Evolutionary conservation across 2,329 filamentous ascomycete species (phyloP), one percentile per base, ranked within the genome.

Genomic region (Metarhizium guizhouense): DNA sequence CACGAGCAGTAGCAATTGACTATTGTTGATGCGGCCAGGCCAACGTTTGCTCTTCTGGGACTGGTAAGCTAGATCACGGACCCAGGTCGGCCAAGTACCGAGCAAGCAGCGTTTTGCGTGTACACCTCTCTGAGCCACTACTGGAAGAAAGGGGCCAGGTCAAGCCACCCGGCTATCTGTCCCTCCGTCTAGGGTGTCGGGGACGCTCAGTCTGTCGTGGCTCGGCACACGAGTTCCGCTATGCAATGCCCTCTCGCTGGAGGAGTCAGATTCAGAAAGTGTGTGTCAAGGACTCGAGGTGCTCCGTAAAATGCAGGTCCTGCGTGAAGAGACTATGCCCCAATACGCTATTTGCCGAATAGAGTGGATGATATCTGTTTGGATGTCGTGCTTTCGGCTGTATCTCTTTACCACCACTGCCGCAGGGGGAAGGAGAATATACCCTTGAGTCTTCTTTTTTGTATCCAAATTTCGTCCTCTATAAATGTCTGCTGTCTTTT

Each of bases 61-160:
- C 18, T 18, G 20, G 51, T 8, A 7, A 48, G 20, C 29, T 48
- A 32, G 52, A 53, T 47, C 30, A 30, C 43, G 25, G 32, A 34
- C 32, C 32, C 29, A 47, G 43, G 40, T 53, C 52, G 52, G 52
- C 25, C 52, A 47, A 48, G 14, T 47, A 32, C 52, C 52, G 52
- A 43, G 18, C 20, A 38, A 11, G 30, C n/a, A 25, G n/a, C 14
- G 43, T 20, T 47, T 29, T 47, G 43, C 10, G n/a, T 25, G 43
- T 47, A 8, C n/a, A 10, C 20, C 20, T 47, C 43, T 11, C 20
- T 6, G 6, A 14, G 6, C 14, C 40, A 16, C 14, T 25, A 14
- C 18, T 43, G 40, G 3, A 43, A n/a, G 10, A 43, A 20, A 45
- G 16, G n/a, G n/a, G n/a, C 6, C 42, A 20, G n/a, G 42, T 18